Base-by-base conservation (phyloP, 495 filamentous ascomycete species). In the Penicillium antarcticum region DNA sequence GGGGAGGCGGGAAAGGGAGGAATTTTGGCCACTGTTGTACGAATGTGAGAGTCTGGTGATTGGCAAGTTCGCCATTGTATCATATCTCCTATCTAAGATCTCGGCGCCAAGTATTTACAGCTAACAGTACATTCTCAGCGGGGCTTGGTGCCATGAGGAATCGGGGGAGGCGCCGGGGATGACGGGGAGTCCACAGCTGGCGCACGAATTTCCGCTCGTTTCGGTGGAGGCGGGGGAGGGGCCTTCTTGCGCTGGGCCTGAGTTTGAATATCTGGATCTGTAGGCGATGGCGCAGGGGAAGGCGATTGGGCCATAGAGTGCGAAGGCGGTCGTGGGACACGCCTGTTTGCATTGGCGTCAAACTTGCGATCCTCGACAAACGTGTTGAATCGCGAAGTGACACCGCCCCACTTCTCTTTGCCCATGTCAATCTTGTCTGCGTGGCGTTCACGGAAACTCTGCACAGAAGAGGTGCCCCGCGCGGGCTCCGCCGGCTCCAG, bases 351-450 rank as follows among this genome's bases (percentile, higher is more conserved):
- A 12, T 57, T 63, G 23, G 71, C 58, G 11, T 60, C 66, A 35
- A 67, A 59, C 36, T 67, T 66, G 40, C 58, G 65, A 23, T 67
- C 63, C 5, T 72, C 68, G 8, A 74, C 56, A 49, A 67, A 71
- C 3, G 51, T 62, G 48, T 68, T 68, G 16, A 72, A 53, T 3
- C 72, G 71, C 47, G 60, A 66, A 2, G 54, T 56, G 54, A 87
- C 43, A 1, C 72, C 75, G 40, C 77, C 78, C 12, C 83, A 80
- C n/a, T 75, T 77, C 60, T 80, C 72, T 64, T 79, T 75, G 0
- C 87, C 89, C 7, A 80, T 70, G 2, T 84, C 78, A 6, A 91
- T 83, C 61, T 91, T 84, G 21, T 85, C 87, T 5, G 82, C 82
- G 63, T 91, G 87, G 17, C 55, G 63, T 46, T 87, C 81, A 31